These are phyloP conservation scores for Wallacemonas rigidus DNA, from an alignment of 208 protist species.

Conservation along the genomic window DNA sequence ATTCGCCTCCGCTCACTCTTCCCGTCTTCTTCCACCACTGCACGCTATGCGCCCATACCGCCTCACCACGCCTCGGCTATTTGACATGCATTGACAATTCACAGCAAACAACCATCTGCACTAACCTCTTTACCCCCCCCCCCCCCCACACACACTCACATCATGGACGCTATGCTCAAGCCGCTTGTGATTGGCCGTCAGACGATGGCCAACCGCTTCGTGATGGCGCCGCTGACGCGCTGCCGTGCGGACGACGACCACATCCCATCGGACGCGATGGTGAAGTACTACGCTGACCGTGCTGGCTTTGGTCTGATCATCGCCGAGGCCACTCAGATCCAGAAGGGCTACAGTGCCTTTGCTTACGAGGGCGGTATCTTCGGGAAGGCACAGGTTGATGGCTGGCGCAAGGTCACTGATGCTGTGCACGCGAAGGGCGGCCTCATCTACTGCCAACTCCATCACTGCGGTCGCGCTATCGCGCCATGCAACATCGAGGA, in stretches of 20 bases:
- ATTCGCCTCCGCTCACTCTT: no score
- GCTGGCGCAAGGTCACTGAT: conserved; percentile 70
- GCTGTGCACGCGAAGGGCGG: conserved; percentile 75
- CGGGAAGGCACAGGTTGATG: conserved; percentile 50
- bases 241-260: conserved; percentile 37
- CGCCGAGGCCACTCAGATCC: conserved; percentile 61
- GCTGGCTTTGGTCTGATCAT: conserved; percentile 72
- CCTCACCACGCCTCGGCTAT: no score
- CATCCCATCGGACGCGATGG: conserved; percentile 38
- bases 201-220: conserved; percentile 51
- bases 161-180: conserved; percentile 30
- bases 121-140: neutral
- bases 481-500: conserved; percentile 36
- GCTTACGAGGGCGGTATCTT: conserved; percentile 61
- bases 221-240: conserved; percentile 69
- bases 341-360: conserved; percentile 48
- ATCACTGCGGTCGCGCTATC: conserved; percentile 56
- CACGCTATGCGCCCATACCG: no score
- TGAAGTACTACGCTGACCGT: conserved; percentile 69
- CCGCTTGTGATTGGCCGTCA: conserved; percentile 37
- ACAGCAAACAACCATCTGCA: neutral
- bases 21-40: no score
- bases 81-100: no score
- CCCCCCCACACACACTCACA: neutral
- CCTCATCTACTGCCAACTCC: conserved; percentile 65